These are phyloP conservation scores for Salix brachista DNA, from an alignment of 345 rosid species.

Conservation along the genomic window DNA sequence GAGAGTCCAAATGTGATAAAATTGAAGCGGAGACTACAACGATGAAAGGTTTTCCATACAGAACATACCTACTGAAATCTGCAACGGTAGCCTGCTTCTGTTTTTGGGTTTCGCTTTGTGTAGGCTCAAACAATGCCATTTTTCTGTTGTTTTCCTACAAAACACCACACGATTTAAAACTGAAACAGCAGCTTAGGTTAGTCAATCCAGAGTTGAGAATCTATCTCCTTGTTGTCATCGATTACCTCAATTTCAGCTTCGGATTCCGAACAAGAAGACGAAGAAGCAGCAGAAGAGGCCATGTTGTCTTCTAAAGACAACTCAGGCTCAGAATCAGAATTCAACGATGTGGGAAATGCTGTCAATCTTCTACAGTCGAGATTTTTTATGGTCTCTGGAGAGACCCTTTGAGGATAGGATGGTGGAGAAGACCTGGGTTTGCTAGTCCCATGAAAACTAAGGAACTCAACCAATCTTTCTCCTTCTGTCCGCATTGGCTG, in stretches of 20 bases:
- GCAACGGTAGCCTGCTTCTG: constrained; percentile 32
- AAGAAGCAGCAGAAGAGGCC: not conserved
- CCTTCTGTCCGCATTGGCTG: constrained; percentile 58
- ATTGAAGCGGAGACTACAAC: constrained; percentile 8
- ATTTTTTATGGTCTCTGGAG: constrained; percentile 14
- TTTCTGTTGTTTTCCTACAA: constrained; percentile 39
- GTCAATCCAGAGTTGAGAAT: constrained; percentile 24
- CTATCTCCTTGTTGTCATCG: constrained; percentile 21
- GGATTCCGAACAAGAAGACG: constrained; percentile 33
- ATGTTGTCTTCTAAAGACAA: constrained; percentile 24
- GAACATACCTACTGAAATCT: constrained; percentile 40
- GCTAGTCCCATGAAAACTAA: constrained; percentile 21
- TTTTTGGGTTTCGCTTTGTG: constrained; percentile 22
- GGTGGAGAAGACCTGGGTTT: constrained; percentile 21
- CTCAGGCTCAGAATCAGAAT: constrained; percentile 38
- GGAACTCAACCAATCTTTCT: constrained; percentile 36
- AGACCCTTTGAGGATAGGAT: constrained; percentile 46
- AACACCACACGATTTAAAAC: constrained; percentile 20
- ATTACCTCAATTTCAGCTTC: constrained; percentile 44
- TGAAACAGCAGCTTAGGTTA: constrained; percentile 22
- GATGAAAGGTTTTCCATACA: constrained; percentile 1
- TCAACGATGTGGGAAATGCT: not conserved
- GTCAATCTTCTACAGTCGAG: constrained; percentile 4
- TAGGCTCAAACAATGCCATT: constrained; percentile 31
- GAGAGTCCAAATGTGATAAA: constrained; percentile 29